Base-by-base conservation (phyloP, 2,329 filamentous ascomycete species). In the Tolypocladium tundrense region DNA sequence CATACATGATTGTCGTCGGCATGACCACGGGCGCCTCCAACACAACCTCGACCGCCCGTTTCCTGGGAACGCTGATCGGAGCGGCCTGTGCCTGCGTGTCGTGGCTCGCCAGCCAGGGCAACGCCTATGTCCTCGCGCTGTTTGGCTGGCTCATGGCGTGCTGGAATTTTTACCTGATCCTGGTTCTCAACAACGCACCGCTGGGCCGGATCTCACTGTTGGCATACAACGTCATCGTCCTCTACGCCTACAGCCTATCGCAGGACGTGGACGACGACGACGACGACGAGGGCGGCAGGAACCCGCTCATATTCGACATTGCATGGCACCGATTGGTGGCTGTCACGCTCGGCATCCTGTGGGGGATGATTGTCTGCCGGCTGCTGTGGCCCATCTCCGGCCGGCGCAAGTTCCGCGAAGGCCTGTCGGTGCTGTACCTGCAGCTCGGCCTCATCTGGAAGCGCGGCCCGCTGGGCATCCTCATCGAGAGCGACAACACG, bases 1-100 rank as follows among this genome's bases (percentile, higher is more conserved):
- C 91, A 0, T 97, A 96, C 76, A 97, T 97, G 93, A 86, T 97
- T 68, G 94, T 99, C 31, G 96, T 92, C 69, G 91, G 90, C 42
- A 97, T 97, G 91, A 99, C 93, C 0, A 93, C 97, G 27, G 94
- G 94, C 35, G 91, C 94, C 9, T 90, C 91, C 31, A 99, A 97
- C 71, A 96, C 93, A 1, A 97, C 93, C 0, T 92, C 91, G 4
- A 85, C 86, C 67, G 86, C 92, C 54, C 86, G 94, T 64, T 93
- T 97, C 68, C 78, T 90, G 10, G 94, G 93, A 58, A 99, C 93
- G 1, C 79, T 91, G 40, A 78, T 95, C 42, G 94, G 94, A 21
- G 91, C 91, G 8, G 69, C 81, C 1, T 87, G 87, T 62, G 90
- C 93, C 0, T 80, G 92, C 39, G 63, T 88, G 13, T 85, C 88